These are phyloP conservation scores for Rhynchospora tenuis DNA, from an alignment of 176 grass and related monocot genomes.

Conservation along the genomic window DNA sequence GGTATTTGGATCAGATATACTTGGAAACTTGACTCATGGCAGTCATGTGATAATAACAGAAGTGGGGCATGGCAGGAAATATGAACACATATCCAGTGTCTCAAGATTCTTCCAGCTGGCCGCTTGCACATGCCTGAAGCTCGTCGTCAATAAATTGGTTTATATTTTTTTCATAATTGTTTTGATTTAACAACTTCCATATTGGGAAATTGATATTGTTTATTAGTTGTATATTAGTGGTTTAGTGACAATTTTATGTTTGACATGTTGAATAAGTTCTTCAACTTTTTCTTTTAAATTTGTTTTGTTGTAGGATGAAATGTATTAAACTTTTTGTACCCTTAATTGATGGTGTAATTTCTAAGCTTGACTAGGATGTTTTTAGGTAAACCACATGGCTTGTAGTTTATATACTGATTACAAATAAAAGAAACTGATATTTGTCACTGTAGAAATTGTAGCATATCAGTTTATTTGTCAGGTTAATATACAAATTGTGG, in stretches of 20 bases:
- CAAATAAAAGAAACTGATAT: too few species aligned
- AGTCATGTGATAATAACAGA: neutral
- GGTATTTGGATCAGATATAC: neutral
- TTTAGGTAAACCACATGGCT: too few species aligned
- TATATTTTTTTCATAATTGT: neutral
- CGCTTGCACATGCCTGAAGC: neutral
- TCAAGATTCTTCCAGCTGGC: neutral
- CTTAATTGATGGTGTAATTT: neutral
- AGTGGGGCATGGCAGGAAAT: neutral
- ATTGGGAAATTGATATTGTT: neutral
- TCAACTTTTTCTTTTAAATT: neutral
- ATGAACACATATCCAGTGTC: neutral
- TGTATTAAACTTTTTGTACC: neutral
- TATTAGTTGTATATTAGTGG: neutral
- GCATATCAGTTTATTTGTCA: too few species aligned
- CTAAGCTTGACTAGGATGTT: too few species aligned
- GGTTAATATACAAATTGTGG: too few species aligned
- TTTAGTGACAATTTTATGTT: neutral
- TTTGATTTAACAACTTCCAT: neutral
- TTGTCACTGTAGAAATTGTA: too few species aligned
- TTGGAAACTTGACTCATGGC: neutral
- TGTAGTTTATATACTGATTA: too few species aligned
- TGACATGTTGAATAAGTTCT: neutral
- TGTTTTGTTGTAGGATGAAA: neutral
- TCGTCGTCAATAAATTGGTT: neutral